Percentiles rank a stretch among this genome's conserved stretches.
These are phyloP conservation scores for Anisodus acutangulus DNA, from an alignment of 257 asterid species.

Conservation along the genomic window DNA sequence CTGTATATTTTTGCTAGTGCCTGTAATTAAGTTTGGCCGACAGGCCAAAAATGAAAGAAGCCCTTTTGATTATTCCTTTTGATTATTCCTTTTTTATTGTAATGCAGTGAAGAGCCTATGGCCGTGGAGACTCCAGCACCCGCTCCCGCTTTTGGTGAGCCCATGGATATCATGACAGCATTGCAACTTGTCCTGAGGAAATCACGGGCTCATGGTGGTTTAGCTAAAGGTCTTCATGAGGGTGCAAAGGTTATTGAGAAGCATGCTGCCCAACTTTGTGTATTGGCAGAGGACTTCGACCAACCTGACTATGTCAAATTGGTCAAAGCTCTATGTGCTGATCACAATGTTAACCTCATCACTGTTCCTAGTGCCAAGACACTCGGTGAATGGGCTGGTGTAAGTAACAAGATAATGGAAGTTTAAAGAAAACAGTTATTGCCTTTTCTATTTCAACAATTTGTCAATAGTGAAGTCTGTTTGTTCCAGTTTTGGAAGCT, in stretches of 20 bases:
- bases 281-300: slow-evolving; percentile 72
- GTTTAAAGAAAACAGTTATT: background rate
- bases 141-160: slow-evolving; percentile 56
- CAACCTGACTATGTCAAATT: slow-evolving; percentile 69
- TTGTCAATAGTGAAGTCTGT: background rate
- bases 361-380: slow-evolving; percentile 74
- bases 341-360: slow-evolving; percentile 68
- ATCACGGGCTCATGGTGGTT: slow-evolving; percentile 73
- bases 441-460: background rate
- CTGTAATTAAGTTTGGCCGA: too few species aligned
- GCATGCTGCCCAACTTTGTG: slow-evolving; percentile 74
- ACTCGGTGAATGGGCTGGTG: slow-evolving; percentile 82
- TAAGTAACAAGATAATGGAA: slow-evolving; percentile 41
- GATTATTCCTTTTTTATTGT: background rate
- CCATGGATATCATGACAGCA: slow-evolving; percentile 68
- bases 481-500: background rate
- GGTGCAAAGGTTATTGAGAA: slow-evolving; percentile 71
- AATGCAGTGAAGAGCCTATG: slow-evolving; percentile 51
- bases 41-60: too few species aligned
- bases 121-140: slow-evolving; percentile 49
- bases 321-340: slow-evolving; percentile 76
- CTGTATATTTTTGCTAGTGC: too few species aligned
- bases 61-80: background rate
- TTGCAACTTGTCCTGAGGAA: slow-evolving; percentile 67
- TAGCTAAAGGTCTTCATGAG: slow-evolving; percentile 66